phyloP scores from a whole-genome alignment of 164 flowering plant genomes.

The Magnolia officinalis region DNA sequence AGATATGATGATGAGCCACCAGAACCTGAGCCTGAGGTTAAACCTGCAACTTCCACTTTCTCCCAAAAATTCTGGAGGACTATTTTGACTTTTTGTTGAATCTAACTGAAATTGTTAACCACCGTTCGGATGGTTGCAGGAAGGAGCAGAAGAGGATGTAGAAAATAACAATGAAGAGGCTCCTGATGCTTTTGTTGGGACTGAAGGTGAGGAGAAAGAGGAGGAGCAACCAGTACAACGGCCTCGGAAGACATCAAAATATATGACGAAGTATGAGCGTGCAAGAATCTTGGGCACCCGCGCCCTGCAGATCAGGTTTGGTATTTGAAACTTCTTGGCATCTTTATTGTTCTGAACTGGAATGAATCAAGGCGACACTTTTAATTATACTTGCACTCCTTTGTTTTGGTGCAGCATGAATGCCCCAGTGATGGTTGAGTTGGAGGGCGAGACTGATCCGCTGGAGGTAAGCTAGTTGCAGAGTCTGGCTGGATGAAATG shows the following conservation, averaged over 20 bases:
- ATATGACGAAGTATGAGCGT: constrained; percentile 64
- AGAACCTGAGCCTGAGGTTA: constrained; percentile 78
- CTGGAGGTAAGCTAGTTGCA: constrained; percentile 41
- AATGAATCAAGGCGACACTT: not conserved
- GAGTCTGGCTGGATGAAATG: not conserved
- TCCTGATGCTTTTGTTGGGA: constrained; percentile 30
- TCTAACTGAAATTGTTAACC: constrained; percentile 3
- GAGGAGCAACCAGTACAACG: constrained; percentile 27
- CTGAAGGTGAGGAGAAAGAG: constrained; percentile 44
- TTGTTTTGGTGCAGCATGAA: constrained; percentile 44
- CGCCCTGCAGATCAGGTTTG: constrained; percentile 60
- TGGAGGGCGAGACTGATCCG: constrained; percentile 67
- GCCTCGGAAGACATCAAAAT: constrained; percentile 52
- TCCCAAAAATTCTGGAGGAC: not conserved
- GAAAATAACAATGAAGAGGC: constrained; percentile 40
- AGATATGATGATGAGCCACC: constrained; percentile 81
- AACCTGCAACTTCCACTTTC: not conserved
- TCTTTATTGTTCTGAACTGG: not conserved
- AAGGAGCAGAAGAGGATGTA: constrained; percentile 49
- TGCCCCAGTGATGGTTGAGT: constrained; percentile 74
- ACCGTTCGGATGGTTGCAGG: constrained; percentile 21
- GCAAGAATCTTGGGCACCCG: constrained; percentile 66
- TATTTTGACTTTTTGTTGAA: not conserved
- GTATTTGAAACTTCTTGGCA: not conserved
- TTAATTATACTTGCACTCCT: not conserved